Conservation (phyloP, 148 eudicot species). For the Rhododendron vialii region DNA sequence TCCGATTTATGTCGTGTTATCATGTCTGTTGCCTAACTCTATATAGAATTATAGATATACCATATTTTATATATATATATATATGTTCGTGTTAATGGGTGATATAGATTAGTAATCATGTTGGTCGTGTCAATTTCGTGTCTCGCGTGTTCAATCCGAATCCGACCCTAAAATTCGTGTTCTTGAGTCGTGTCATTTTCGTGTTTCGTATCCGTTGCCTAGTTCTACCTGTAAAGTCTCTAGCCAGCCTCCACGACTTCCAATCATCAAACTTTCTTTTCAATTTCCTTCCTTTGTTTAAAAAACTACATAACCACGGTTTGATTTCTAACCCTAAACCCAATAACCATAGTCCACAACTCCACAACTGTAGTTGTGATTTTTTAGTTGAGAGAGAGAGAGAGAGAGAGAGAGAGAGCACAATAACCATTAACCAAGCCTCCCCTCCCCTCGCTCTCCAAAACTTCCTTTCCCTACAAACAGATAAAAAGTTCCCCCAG, state of each 20-base stretch:
- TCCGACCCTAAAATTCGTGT: no score
- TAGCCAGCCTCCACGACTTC: background rate
- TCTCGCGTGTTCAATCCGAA: no score
- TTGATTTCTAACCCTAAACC: background rate
- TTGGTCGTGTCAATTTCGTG: no score
- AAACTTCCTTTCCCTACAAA: background rate
- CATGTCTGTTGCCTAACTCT: no score
- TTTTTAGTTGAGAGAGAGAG: background rate
- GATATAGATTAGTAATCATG: no score
- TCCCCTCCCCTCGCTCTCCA: background rate
- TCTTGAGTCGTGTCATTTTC: no score
- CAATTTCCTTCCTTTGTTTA: background rate
- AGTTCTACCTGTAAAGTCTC: no score
- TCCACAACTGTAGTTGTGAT: conserved; percentile 9
- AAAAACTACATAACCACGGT: conserved; percentile 8
- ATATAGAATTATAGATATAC: no score
- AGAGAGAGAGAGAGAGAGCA: background rate
- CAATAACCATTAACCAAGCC: background rate
- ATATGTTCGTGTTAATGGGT: no score
- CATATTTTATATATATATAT: no score
- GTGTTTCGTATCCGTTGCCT: no score
- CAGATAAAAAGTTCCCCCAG: background rate
- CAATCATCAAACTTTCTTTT: background rate
- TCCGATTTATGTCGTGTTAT: no score
- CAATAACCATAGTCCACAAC: conserved; percentile 12